phyloP scores from a whole-genome alignment of 441 rosid species.

The Euphorbia corollata region DNA sequence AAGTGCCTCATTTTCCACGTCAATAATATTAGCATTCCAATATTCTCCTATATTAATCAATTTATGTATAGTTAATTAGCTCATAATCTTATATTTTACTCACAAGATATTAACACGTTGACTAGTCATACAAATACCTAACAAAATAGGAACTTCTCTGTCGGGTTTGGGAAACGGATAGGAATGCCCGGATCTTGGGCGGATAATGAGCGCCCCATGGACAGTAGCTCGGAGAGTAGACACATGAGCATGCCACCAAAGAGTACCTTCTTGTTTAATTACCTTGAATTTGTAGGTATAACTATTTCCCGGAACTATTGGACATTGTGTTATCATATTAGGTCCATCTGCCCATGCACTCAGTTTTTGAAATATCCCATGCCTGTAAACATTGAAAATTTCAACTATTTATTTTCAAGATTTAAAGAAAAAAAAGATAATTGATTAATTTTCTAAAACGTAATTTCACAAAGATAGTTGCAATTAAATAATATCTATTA shows the following conservation, averaged over 20 bases:
- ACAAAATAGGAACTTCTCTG: slow-evolving; percentile 54
- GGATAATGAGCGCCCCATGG: slow-evolving; percentile 62
- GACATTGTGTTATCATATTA: slow-evolving; percentile 69
- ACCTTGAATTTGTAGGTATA: slow-evolving; percentile 59
- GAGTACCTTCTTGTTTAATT: slow-evolving; percentile 70
- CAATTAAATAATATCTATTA: too few relatives aligned
- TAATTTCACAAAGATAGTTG: too few relatives aligned
- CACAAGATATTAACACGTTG: too few relatives aligned
- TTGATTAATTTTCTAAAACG: too few relatives aligned
- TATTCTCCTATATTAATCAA: slow-evolving; percentile 57
- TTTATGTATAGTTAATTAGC: neutral
- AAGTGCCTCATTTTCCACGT: slow-evolving; percentile 39
- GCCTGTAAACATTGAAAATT: slow-evolving; percentile 35
- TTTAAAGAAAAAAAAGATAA: too few relatives aligned
- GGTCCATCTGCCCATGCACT: slow-evolving; percentile 94
- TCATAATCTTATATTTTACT: too few relatives aligned
- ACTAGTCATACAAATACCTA: slow-evolving; percentile 33
- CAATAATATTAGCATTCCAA: slow-evolving; percentile 73
- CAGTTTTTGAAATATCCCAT: slow-evolving; percentile 62
- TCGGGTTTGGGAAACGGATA: slow-evolving; percentile 75
- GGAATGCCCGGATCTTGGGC: slow-evolving; percentile 44
- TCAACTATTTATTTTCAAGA: neutral
- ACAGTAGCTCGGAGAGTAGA: slow-evolving; percentile 71
- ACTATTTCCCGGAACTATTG: slow-evolving; percentile 51
- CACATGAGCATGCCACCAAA: slow-evolving; percentile 93